Conservation (phyloP, 495 filamentous ascomycete genomes). For the Aspergillus sclerotiicarbonarius region DNA sequence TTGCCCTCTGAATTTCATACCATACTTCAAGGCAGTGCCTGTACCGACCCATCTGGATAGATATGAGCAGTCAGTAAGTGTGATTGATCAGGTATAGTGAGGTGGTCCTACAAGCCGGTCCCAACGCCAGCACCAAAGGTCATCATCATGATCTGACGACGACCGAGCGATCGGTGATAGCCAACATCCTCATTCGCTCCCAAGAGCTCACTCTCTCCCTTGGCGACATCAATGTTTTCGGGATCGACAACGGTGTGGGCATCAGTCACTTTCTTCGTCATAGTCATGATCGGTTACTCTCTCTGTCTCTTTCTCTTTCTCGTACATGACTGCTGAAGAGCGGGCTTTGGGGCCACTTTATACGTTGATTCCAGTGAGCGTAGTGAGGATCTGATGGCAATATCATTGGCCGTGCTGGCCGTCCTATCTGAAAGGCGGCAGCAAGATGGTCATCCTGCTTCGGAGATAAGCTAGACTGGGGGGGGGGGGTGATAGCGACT, state of each 20-base stretch:
- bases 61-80: not conserved
- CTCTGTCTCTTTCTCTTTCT: no score
- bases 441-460: not conserved
- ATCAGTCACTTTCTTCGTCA: not conserved
- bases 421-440: not conserved
- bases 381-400: not conserved
- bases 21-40: conserved; percentile 27
- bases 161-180: conserved; percentile 28
- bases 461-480: not conserved
- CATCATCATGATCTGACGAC: conserved; percentile 35
- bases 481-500: not conserved
- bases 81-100: not conserved
- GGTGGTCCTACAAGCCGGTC: conserved; percentile 17
- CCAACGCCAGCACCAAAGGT: conserved; percentile 34
- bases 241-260: not conserved
- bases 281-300: not conserved
- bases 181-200: conserved; percentile 18
- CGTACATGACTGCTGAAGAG: not conserved
- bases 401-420: not conserved
- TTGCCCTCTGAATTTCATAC: conserved; percentile 11
- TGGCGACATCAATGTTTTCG: not conserved
- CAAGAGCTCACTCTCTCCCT: conserved; percentile 4
- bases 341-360: not conserved
- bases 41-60: conserved; percentile 23
- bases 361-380: not conserved